Base-by-base conservation (phyloP, 1,284 basidiomycete species). In the Trichosporon faecale region DNA sequence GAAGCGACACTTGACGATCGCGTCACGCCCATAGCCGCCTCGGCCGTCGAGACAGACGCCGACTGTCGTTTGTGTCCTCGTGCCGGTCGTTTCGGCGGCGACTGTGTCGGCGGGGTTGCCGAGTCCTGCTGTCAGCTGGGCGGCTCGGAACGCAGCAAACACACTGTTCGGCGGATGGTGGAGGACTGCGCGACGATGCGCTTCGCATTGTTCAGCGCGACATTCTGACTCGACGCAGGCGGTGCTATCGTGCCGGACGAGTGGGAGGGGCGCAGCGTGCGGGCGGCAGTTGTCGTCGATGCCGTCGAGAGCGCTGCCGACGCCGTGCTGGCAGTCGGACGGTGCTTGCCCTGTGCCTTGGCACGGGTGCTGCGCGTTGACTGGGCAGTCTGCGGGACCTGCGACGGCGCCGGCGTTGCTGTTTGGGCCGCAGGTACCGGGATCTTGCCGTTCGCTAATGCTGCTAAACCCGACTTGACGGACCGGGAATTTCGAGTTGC, bases 51-150 rank as follows among this genome's bases (percentile, higher is more conserved):
- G 16, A 61, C 57, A 1, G 57, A 61, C 16, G 29, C 57, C 16
- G 57, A 31, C 57, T 61, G 57, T 12, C 57, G 57, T 29, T n/a
- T 61, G 57, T 61, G 57, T 29, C 57, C 16, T 5, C 57, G 57
- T 5, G 18, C 5, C 9, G 18, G 57, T 9, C 57, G 57, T n/a
- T 61, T 61, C 27, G 27, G 29, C 14, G 57, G 57, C 57, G 57
- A 31, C 57, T 61, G 57, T 27, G 29, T 31, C 57, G 57, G 57
- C 8, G 57, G 57, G 1, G 57, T 61, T 1, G 57, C 57, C 18
- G 57, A 61, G 27, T n/a, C 33, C 57, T 61, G 18, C 12, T 33
- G 57, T 61, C 29, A 61, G 57, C 57, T 31, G 29, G 14, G 2
- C 18, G 1, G 11, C 8, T 7, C 16, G 4, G 33, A 61, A 21